Percentiles rank a stretch among this genome's conserved stretches.
Evolutionary conservation across 73 alveolate species (phyloP).

Genomic region (Blepharisma stoltei): DNA sequence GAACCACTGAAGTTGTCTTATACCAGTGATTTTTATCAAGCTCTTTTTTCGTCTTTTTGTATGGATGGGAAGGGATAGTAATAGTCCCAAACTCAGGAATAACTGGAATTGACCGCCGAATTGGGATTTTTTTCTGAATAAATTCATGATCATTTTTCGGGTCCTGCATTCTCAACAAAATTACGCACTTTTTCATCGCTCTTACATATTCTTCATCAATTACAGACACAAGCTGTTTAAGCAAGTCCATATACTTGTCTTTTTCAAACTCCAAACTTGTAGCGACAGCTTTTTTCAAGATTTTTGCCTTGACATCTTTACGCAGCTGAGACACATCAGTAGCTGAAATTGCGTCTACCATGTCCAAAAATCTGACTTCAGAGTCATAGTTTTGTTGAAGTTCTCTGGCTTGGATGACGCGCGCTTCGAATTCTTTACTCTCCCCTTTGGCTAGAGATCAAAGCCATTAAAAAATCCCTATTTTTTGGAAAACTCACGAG

Average conservation of each 20-base stretch:
- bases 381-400: constrained; percentile 75
- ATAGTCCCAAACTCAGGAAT: constrained; percentile 63
- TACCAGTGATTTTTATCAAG: constrained; percentile 49
- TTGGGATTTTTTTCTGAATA: constrained; percentile 57
- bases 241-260: constrained; percentile 55
- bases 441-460: too few species aligned
- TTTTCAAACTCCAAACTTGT: constrained; percentile 31
- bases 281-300: constrained; percentile 48
- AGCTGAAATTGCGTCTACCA: constrained; percentile 79
- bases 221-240: constrained; percentile 67
- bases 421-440: constrained; percentile 62
- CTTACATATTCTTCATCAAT: constrained; percentile 83
- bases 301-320: constrained; percentile 61
- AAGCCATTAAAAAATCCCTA: too few species aligned
- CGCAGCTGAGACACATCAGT: constrained; percentile 80
- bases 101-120: constrained; percentile 50
- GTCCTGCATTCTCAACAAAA: constrained; percentile 86
- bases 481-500: too few species aligned
- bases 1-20: constrained; percentile 45
- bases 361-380: constrained; percentile 77
- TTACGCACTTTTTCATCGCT: constrained; percentile 88
- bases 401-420: constrained; percentile 38
- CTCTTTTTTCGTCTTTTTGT: constrained; percentile 30
- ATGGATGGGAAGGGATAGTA: constrained; percentile 42
- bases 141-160: constrained; percentile 71